Evolutionary conservation across 164 flowering plant genomes (phyloP).

Genomic region (Protea cynaroides): DNA sequence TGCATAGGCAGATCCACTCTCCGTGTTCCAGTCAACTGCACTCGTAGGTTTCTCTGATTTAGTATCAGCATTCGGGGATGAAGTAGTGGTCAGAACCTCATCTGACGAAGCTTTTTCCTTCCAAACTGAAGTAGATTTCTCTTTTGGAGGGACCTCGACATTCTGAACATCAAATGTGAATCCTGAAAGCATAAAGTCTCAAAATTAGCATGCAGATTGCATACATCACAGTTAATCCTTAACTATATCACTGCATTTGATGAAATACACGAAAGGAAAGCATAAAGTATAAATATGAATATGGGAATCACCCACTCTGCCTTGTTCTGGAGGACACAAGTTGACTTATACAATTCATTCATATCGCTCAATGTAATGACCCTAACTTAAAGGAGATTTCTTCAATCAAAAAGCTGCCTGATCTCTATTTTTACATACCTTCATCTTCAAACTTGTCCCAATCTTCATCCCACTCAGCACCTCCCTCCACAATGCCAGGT

Average conservation of each 20-base stretch:
- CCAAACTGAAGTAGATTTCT: constrained; percentile 27
- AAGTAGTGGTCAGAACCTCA: constrained; percentile 19
- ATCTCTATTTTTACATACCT: constrained; percentile 14
- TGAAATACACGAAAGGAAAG: no score
- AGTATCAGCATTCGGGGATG: constrained; percentile 35
- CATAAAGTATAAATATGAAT: no score
- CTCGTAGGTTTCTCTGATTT: constrained; percentile 40
- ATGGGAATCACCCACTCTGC: not conserved
- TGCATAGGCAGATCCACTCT: constrained; percentile 33
- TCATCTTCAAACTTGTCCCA: constrained; percentile 94
- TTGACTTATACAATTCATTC: not conserved
- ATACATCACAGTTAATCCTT: no score
- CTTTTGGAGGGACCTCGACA: constrained; percentile 68
- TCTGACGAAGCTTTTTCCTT: constrained; percentile 28
- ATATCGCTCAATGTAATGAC: not conserved
- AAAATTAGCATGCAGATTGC: no score
- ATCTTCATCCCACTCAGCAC: constrained; percentile 94
- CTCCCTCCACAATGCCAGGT: constrained; percentile 77
- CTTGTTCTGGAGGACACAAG: not conserved
- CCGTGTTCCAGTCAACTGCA: constrained; percentile 27
- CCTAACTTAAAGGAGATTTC: no score
- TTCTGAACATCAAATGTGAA: constrained; percentile 75
- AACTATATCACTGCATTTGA: no score
- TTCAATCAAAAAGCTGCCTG: no score
- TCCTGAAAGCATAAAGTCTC: constrained; percentile 39